phyloP scores from a whole-genome alignment of 768 basidiomycete species.

The Boletus pseudopeckii region DNA sequence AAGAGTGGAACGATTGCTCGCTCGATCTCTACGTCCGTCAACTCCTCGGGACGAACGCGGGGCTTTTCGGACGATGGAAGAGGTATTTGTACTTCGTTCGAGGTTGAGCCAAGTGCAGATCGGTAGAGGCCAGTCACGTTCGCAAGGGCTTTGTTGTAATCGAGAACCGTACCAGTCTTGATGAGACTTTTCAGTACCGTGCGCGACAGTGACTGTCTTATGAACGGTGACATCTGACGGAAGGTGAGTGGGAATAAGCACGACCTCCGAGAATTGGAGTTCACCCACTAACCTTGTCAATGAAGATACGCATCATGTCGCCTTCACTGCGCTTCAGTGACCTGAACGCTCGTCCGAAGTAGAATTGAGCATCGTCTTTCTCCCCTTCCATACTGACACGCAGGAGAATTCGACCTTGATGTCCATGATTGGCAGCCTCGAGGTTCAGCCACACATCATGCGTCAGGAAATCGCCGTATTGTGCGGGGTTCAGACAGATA shows the following conservation, averaged over 20 bases:
- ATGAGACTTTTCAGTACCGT: conserved; percentile 72
- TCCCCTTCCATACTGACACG: conserved; percentile 98
- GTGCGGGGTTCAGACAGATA: conserved; percentile 84
- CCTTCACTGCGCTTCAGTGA: conserved; percentile 88
- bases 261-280: neutral
- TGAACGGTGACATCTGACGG: conserved; percentile 86
- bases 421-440: conserved; percentile 49
- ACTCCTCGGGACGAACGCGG: conserved; percentile 70
- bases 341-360: conserved; percentile 94
- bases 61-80: conserved; percentile 73
- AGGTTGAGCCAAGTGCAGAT: conserved; percentile 63
- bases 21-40: conserved; percentile 93
- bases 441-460: conserved; percentile 93
- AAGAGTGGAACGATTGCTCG: conserved; percentile 87
- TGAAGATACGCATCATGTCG: conserved; percentile 94
- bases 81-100: conserved; percentile 73
- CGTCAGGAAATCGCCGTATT: conserved; percentile 84
- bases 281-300: conserved; percentile 75
- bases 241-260: neutral
- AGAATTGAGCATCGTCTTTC: conserved; percentile 96
- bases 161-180: conserved; percentile 58
- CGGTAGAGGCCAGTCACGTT: conserved; percentile 80
- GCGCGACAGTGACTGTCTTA: conserved; percentile 82
- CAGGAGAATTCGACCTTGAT: conserved; percentile 75
- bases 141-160: conserved; percentile 88